These are phyloP conservation scores for Sanghuangporus baumii DNA, from an alignment of 1,284 basidiomycete species.

Conservation along the genomic window DNA sequence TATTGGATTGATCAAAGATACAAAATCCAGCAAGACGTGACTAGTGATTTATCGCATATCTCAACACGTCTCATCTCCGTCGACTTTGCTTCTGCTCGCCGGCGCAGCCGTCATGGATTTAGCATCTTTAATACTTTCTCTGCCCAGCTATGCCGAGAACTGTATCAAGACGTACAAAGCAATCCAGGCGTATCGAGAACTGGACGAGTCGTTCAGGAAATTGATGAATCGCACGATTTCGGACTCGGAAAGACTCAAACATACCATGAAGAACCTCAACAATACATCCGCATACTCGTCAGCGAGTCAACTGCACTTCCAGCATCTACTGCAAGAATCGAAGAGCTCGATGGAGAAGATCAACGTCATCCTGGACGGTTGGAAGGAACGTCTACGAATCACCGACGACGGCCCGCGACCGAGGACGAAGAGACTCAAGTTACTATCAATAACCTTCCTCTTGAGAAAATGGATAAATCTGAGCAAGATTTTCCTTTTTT, in stretches of 20 bases:
- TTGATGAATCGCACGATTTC: neutral
- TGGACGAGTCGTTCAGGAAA: neutral
- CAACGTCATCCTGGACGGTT: neutral
- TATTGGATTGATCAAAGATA: too few relatives aligned
- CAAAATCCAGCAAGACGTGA: too few relatives aligned
- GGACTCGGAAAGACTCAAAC: neutral
- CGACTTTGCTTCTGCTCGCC: too few relatives aligned
- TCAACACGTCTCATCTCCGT: too few relatives aligned
- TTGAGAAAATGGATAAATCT: neutral
- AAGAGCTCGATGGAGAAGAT: neutral
- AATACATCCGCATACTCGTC: neutral
- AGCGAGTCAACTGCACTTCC: neutral
- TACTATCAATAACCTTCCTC: neutral
- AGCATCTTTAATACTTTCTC: neutral
- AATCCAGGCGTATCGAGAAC: neutral
- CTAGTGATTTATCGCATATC: too few relatives aligned
- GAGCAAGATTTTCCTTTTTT: neutral
- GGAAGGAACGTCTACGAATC: neutral
- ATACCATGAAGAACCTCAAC: neutral
- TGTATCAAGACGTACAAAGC: neutral
- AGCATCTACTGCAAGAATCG: neutral
- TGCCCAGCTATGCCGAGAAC: neutral
- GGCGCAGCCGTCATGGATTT: neutral
- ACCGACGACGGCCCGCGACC: neutral
- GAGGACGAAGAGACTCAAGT: neutral